A percentile compares a stretch with the other conserved stretches of the same genome.
These are phyloP conservation scores for Salisapilia sapeloensis DNA, from an alignment of 352 stramenopile species.

Conservation along the genomic window DNA sequence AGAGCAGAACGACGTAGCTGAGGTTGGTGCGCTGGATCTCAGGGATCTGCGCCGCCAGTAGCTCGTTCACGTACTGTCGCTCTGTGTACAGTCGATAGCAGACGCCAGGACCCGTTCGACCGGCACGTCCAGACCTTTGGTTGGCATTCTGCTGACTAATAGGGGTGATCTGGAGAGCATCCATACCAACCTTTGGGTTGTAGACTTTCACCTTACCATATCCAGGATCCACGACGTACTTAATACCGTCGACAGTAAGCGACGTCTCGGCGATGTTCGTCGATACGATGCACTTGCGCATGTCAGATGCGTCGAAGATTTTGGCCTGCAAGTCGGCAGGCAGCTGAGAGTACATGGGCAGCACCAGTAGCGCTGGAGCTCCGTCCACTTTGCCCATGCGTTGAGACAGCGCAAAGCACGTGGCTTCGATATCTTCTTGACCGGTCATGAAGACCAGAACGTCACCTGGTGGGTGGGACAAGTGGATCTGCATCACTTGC, in stretches of 20 bases:
- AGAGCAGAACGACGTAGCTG: constrained; percentile 92
- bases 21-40: constrained; percentile 98
- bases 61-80: constrained; percentile 92
- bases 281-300: constrained; percentile 94
- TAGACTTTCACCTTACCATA: constrained; percentile 99
- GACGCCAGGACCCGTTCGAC: constrained; percentile 80
- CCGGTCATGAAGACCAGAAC: constrained; percentile 99
- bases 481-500: constrained; percentile 96
- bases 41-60: constrained; percentile 94
- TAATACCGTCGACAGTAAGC: constrained; percentile 93
- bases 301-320: constrained; percentile 92
- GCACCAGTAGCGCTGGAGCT: constrained; percentile 88
- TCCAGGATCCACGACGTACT: constrained; percentile 96
- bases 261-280: constrained; percentile 97
- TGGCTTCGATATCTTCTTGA: constrained; percentile 98
- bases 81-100: constrained; percentile 96
- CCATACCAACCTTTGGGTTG: constrained; percentile 99
- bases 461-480: constrained; percentile 92
- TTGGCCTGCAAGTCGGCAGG: constrained; percentile 95
- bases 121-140: constrained; percentile 90
- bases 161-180: constrained; percentile 90
- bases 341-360: constrained; percentile 99
- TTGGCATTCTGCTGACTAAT: constrained; percentile 97
- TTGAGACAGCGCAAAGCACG: constrained; percentile 88
- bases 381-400: constrained; percentile 90